Base-by-base conservation (phyloP, 257 asterid genomes). In the Leptodermis oblonga region DNA sequence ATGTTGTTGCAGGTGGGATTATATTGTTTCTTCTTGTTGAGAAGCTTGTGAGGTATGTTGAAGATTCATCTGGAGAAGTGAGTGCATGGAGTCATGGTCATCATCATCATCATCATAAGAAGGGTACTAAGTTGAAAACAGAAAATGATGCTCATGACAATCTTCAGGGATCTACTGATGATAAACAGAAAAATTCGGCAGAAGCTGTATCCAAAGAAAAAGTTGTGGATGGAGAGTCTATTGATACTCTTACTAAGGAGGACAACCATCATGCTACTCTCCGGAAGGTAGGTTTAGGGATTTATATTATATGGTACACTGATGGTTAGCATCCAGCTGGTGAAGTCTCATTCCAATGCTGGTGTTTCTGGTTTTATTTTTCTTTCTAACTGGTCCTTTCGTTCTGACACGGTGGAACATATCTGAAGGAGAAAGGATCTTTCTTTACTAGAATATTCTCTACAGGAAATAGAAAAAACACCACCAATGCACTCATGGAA, bases 31-130 rank as follows among this genome's bases (percentile, higher is more conserved):
- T 93, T 72, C 83, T 90, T 70, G 96, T 93, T 43, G 99, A 93
- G 89, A 93, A 89, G 84, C 66, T 87, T 46, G 99, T 93, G 84
- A 93, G 99, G 82, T 93, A 85, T 45, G 95, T 93, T 48, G 97
- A 93, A 68, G 95, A 81, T 14, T 83, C 74, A 65, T 88, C 96
- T 74, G 89, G 89, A 60, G 95, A 89, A 67, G 80, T 58, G 70
- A 73, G 74, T 82, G 70, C 75, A 56, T 78, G 77, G 88, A 68
- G 80, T 73, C 84, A 45, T 83, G 87, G 87, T 65, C 96, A 89
- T 30, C 97, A 86, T 79, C 97, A 87, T 77, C 97, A 89, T 76
- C 87, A 82, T 68, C 91, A 80, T 75, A 86, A 76, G 75, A 82
- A 78, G 76, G 68, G 69, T 71, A 74, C 75, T 73, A 85, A 87